Percentiles rank a stretch among this genome's conserved stretches.
phyloP scores from a whole-genome alignment of 169 alveolate genomes.

The Plasmodium yoelii region DNA sequence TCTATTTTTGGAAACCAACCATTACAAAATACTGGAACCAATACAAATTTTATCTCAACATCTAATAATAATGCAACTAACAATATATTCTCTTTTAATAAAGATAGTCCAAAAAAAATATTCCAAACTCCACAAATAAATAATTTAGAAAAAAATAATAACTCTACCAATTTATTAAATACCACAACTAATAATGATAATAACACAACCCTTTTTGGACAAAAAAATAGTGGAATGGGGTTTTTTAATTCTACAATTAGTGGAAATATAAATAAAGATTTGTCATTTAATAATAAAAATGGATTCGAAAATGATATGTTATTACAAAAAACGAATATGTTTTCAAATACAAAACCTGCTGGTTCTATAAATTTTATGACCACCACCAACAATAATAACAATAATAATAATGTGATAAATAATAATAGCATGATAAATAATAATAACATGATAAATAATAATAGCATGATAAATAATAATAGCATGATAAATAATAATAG shows the following conservation, averaged over 20 bases:
- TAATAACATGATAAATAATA: background rate
- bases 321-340: slow-evolving; percentile 32
- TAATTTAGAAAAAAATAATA: slow-evolving; percentile 2
- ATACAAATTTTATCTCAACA: background rate
- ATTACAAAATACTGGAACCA: background rate
- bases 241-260: slow-evolving; percentile 10
- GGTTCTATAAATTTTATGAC: slow-evolving; percentile 12
- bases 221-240: slow-evolving; percentile 3
- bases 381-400: too few species aligned
- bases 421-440: too few species aligned
- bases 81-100: slow-evolving; percentile 13
- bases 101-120: background rate
- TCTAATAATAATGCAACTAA: background rate
- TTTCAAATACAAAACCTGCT: slow-evolving; percentile 20
- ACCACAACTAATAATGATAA: background rate
- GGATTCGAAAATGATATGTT: slow-evolving; percentile 14
- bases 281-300: slow-evolving; percentile 17
- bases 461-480: too few species aligned
- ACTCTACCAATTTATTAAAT: background rate
- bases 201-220: slow-evolving; percentile 2
- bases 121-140: slow-evolving; percentile 21
- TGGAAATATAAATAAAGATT: background rate
- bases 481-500: background rate
- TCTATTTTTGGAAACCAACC: background rate
- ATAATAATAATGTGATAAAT: background rate